phyloP scores from a whole-genome alignment of 1,139 yeast genomes.

The Candida glucosophila region DNA sequence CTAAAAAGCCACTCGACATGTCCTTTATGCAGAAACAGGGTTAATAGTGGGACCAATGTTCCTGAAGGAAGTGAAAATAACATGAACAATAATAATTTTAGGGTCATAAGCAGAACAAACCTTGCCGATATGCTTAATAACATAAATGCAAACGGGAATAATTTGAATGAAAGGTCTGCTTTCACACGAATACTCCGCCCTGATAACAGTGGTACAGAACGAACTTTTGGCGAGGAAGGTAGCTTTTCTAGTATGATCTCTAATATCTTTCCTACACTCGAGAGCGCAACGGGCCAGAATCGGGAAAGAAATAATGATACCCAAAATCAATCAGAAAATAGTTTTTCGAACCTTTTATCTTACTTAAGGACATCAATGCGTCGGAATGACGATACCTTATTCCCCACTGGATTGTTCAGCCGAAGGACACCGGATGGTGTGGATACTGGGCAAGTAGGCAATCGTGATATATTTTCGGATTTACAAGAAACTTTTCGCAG shows the following conservation, averaged over 20 bases:
- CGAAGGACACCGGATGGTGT: slow-evolving; percentile 43
- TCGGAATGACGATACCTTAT: slow-evolving; percentile 16
- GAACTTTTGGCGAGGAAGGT: neutral
- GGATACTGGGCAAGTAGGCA: no score
- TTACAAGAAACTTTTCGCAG: no score
- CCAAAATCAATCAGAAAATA: slow-evolving; percentile 1
- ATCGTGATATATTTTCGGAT: no score
- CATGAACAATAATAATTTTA: slow-evolving; percentile 2
- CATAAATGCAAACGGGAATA: slow-evolving; percentile 1
- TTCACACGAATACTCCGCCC: no score
- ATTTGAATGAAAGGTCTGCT: neutral
- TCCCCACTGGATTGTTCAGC: slow-evolving; percentile 45
- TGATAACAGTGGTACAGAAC: neutral
- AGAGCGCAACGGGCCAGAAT: neutral
- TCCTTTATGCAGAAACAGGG: slow-evolving; percentile 66
- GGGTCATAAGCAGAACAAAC: slow-evolving; percentile 4
- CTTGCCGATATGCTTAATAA: slow-evolving; percentile 4
- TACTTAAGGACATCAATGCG: slow-evolving; percentile 11
- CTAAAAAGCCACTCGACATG: slow-evolving; percentile 59
- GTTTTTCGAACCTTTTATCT: slow-evolving; percentile 18
- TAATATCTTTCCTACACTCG: neutral
- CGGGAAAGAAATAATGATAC: neutral
- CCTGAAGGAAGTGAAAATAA: neutral
- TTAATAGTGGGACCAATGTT: slow-evolving; percentile 18
- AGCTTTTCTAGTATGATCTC: neutral